Conservation (phyloP, 208 protist species). For the Herpetomonas muscarum region DNA sequence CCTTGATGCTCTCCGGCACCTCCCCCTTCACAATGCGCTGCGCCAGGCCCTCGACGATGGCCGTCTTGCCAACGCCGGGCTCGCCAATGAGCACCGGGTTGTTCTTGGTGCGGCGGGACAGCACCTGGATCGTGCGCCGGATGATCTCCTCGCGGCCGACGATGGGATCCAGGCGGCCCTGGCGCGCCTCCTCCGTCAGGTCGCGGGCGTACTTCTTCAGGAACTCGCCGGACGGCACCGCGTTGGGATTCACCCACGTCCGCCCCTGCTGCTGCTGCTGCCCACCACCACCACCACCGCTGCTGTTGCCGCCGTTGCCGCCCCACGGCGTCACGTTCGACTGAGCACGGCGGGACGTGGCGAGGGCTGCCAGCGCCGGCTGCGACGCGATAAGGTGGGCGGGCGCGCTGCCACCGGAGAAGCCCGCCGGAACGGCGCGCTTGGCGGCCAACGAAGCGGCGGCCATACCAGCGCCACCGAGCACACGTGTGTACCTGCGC, state of each 20-base stretch:
- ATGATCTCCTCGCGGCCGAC: slow-evolving; percentile 99
- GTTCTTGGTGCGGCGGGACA: slow-evolving; percentile 99
- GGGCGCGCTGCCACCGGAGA: no score
- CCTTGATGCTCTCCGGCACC: slow-evolving; percentile 88
- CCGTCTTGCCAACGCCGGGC: slow-evolving; percentile 93
- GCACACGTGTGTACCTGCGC: no score
- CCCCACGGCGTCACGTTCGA: slow-evolving; percentile 63
- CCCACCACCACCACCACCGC: slow-evolving; percentile 20
- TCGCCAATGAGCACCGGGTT: slow-evolving; percentile 99
- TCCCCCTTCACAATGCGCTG: slow-evolving; percentile 92
- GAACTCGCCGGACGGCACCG: slow-evolving; percentile 82
- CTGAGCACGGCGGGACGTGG: slow-evolving; percentile 5
- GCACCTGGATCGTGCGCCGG: slow-evolving; percentile 95
- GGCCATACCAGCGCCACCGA: no score
- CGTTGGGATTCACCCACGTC: slow-evolving; percentile 85
- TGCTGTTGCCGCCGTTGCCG: slow-evolving; percentile 16
- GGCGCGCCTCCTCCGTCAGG: slow-evolving; percentile 89
- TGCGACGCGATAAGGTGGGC: no score
- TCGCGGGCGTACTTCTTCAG: slow-evolving; percentile 97
- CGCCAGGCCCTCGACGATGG: slow-evolving; percentile 92
- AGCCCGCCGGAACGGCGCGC: no score
- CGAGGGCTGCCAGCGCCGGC: neutral
- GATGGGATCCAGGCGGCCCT: slow-evolving; percentile 97
- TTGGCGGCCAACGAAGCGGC: no score
- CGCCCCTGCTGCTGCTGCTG: slow-evolving; percentile 56